Percentiles rank a stretch among this genome's conserved stretches.
phyloP scores from a whole-genome alignment of 192 early-diverging fungal genomes.

The Phlyctochytrium arcticum region DNA sequence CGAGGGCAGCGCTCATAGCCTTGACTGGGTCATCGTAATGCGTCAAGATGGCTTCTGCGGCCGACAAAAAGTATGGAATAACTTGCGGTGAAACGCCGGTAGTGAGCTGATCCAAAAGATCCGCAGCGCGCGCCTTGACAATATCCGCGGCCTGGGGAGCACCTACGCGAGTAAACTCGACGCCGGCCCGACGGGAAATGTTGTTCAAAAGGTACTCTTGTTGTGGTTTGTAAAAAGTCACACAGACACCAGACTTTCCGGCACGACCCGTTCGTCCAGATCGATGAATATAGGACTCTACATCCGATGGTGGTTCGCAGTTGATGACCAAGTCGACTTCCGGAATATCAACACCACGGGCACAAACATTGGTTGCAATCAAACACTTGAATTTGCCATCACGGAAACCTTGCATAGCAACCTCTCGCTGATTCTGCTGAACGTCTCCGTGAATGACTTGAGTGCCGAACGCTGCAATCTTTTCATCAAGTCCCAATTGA shows the following conservation, averaged over 20 bases:
- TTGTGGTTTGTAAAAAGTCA: conserved; percentile 87
- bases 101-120: conserved; percentile 67
- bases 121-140: conserved; percentile 69
- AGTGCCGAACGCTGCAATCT: conserved; percentile 65
- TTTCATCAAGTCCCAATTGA: conserved; percentile 73
- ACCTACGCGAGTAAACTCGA: conserved; percentile 71
- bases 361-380: conserved; percentile 91
- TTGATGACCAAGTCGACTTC: conserved; percentile 97
- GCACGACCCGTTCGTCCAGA: conserved; percentile 94
- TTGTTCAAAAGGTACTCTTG: conserved; percentile 78
- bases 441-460: conserved; percentile 86
- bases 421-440: conserved; percentile 71
- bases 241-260: conserved; percentile 74
- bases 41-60: conserved; percentile 71
- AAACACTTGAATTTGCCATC: conserved; percentile 81
- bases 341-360: conserved; percentile 94
- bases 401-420: conserved; percentile 79
- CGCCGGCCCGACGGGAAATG: conserved; percentile 75
- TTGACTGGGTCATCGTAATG: conserved; percentile 67
- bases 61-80: conserved; percentile 69
- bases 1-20: conserved; percentile 80
- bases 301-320: conserved; percentile 88
- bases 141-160: conserved; percentile 92
- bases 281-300: conserved; percentile 93
- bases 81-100: conserved; percentile 66